phyloP scores from a whole-genome alignment of 2,329 filamentous ascomycete genomes.

The Periconia sp. region DNA sequence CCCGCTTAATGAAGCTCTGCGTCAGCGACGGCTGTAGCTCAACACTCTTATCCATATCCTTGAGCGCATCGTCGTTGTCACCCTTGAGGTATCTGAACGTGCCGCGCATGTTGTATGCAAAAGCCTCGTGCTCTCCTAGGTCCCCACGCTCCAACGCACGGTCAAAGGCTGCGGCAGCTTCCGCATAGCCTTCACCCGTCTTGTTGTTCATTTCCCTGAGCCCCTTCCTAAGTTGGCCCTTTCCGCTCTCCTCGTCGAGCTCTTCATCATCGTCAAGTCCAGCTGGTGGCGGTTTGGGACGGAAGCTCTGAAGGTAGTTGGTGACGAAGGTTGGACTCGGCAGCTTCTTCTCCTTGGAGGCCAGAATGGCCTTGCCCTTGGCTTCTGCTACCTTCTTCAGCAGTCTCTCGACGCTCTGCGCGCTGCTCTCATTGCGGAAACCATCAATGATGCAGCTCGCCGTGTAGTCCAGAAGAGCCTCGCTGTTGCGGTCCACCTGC shows the following conservation, averaged over 20 bases:
- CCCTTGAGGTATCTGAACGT: constrained; percentile 93
- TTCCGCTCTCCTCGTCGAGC: constrained; percentile 74
- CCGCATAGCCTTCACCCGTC: constrained; percentile 88
- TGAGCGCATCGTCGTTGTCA: constrained; percentile 78
- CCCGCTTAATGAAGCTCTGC: constrained; percentile 98
- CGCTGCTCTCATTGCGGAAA: constrained; percentile 88
- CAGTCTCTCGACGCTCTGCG: constrained; percentile 85
- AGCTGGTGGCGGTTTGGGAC: constrained; percentile 73
- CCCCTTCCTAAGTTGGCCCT: constrained; percentile 83
- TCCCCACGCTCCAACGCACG: constrained; percentile 81
- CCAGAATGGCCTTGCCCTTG: constrained; percentile 88
- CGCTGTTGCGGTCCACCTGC: constrained; percentile 85
- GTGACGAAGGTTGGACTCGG: constrained; percentile 96
- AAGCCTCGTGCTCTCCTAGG: constrained; percentile 79
- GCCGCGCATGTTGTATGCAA: constrained; percentile 94
- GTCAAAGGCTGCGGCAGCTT: constrained; percentile 83
- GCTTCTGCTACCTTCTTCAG: constrained; percentile 96
- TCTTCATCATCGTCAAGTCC: constrained; percentile 84
- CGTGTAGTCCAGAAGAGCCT: constrained; percentile 95
- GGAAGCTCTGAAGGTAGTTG: constrained; percentile 99
- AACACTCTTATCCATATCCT: constrained; percentile 88
- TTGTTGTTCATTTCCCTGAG: constrained; percentile 79
- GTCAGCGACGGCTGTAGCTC: constrained; percentile 85
- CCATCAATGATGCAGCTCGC: constrained; percentile 98
- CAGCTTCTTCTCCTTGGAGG: constrained; percentile 77